phyloP scores from a whole-genome alignment of 768 basidiomycete species.

The Suillus discolor region DNA sequence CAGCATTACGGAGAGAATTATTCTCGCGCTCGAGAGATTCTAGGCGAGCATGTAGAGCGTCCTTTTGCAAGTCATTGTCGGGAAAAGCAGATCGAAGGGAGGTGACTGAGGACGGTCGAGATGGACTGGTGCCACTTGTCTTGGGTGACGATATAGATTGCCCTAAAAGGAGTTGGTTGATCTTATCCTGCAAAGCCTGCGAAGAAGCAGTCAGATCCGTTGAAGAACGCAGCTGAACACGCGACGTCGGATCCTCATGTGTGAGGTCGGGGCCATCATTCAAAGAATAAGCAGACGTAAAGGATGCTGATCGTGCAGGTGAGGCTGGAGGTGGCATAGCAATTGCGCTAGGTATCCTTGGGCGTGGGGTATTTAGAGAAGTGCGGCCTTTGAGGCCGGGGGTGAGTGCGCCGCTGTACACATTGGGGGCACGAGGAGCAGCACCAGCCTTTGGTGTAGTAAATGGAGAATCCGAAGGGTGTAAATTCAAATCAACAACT shows the following conservation, averaged over 20 bases:
- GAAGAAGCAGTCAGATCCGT: conserved; percentile 42
- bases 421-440: conserved; percentile 29
- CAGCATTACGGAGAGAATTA: conserved; percentile 49
- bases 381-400: conserved; percentile 33
- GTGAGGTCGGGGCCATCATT: conserved; percentile 29
- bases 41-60: conserved; percentile 39
- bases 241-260: conserved; percentile 17
- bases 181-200: conserved; percentile 51
- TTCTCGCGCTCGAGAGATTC: conserved; percentile 75
- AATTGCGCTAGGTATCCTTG: conserved; percentile 68
- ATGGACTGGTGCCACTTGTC: conserved; percentile 16
- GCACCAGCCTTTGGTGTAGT: conserved; percentile 63
- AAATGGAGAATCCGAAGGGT: conserved; percentile 54
- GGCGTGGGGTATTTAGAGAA: conserved; percentile 55
- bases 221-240: conserved; percentile 22
- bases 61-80: conserved; percentile 12
- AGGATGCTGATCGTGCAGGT: conserved; percentile 42
- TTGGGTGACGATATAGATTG: conserved; percentile 18
- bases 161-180: conserved; percentile 44
- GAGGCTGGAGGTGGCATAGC: conserved; percentile 84
- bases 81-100: conserved; percentile 46
- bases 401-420: conserved; percentile 17
- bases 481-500: conserved; percentile 41
- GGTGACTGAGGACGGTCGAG: conserved; percentile 20
- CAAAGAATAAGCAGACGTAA: conserved; percentile 41